Base-by-base conservation (phyloP, 306 rosid genomes). In the Echinosophora koreensis region DNA sequence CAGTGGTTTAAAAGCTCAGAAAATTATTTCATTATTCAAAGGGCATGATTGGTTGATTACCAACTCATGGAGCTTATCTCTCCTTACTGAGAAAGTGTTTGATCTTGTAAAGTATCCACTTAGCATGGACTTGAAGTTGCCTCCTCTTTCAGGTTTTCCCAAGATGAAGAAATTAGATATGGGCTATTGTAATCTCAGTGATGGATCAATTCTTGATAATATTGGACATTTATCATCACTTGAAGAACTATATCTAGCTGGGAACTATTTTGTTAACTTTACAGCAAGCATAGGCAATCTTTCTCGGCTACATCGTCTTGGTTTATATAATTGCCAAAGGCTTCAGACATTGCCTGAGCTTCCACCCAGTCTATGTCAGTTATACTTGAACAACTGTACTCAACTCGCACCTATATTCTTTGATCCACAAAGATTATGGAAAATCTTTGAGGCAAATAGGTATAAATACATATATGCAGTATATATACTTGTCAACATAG, bases 181-280 rank as follows among this genome's bases (percentile, higher is more conserved):
- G 6, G 62, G 71, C 3, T 9, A 70, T 18, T 78, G 82, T 55
- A 78, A 70, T 49, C 82, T 78, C 38, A 8, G 27, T 50, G 82
- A 78, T 61, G 72, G 64, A 70, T 50, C 82, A 70, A 78, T 78
- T 78, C 77, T 77, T 49, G 46, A 50, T 37, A 65, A 60, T 60
- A 71, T 78, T 50, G 65, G 71, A 10, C 27, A 70, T 41, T 79
- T 79, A 54, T 38, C 83, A 6, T 79, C 83, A 41, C 3, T 79
- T 57, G 73, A 50, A 22, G 39, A 17, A 7, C 28, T 71, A 28
- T 57, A 62, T 71, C 27, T 79, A 39, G 54, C 73, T 54, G 66
- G 72, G 59, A 79, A 79, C 73, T 71, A 71, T 30, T 71, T 79
- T 62, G 59, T 50, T 17, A 22, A 39, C 72, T 67, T 62, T 13